Percentiles rank a stretch among this genome's conserved stretches.
Conservation (phyloP, 1,284 basidiomycete genomes). For the Salmacisia buchloeana region DNA sequence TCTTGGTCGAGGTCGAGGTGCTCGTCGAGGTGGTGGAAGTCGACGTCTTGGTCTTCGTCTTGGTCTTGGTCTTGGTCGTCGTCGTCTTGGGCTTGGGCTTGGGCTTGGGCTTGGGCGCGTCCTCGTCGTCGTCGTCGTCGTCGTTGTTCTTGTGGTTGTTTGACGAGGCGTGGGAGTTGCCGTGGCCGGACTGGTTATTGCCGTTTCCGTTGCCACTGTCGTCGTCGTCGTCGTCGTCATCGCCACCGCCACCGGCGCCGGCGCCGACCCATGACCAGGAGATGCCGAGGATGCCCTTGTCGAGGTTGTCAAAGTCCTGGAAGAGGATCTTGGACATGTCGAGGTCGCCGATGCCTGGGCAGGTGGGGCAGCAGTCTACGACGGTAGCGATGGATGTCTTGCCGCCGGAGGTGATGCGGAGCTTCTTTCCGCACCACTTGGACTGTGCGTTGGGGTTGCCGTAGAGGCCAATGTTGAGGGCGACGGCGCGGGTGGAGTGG, state of each 20-base stretch:
- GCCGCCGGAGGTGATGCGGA: slow-evolving; percentile 3
- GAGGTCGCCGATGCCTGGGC: slow-evolving; percentile 4
- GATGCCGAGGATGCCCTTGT: slow-evolving; percentile 6
- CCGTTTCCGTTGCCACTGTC: no score
- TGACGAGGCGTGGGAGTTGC: slow-evolving; percentile 1
- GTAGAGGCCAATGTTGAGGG: neutral
- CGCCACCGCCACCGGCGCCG: neutral
- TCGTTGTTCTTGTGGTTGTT: slow-evolving; percentile 1
- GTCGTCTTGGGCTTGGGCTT: slow-evolving; percentile 5
- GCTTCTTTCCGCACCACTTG: slow-evolving; percentile 11
- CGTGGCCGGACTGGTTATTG: neutral
- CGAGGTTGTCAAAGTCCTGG: neutral
- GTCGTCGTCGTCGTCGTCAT: no score
- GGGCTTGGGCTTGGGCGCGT: slow-evolving; percentile 6
- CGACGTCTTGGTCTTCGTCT: slow-evolving; percentile 1
- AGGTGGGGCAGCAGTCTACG: slow-evolving; percentile 13
- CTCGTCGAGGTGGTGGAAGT: neutral
- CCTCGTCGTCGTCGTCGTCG: slow-evolving; percentile 1
- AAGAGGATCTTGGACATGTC: slow-evolving; percentile 15
- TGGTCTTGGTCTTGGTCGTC: neutral
- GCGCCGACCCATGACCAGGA: slow-evolving; percentile 8
- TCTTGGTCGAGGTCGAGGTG: neutral
- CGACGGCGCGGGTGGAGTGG: neutral
- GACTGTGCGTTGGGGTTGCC: slow-evolving; percentile 19
- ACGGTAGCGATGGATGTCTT: slow-evolving; percentile 7